These are phyloP conservation scores for Fraxinus cuspidata DNA, from an alignment of 257 asterid species.

Conservation along the genomic window DNA sequence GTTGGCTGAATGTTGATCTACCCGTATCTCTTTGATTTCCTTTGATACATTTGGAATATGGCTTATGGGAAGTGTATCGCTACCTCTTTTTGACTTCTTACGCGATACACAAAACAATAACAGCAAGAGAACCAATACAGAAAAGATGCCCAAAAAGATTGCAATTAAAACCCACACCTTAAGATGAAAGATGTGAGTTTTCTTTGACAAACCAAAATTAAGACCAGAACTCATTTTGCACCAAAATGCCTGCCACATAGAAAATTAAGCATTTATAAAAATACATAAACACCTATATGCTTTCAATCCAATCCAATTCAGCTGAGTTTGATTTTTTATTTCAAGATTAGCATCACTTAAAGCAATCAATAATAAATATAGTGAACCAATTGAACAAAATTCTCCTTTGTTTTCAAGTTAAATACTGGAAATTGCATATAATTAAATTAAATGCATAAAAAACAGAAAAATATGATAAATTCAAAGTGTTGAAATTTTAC, in stretches of 20 bases:
- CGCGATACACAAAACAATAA: constrained; percentile 48
- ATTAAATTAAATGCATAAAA: background rate
- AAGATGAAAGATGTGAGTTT: constrained; percentile 64
- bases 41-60: constrained; percentile 43
- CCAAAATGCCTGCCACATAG: constrained; percentile 35
- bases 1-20: constrained; percentile 52
- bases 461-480: background rate
- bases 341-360: background rate
- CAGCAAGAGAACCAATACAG: constrained; percentile 46
- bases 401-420: background rate
- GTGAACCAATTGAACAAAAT: background rate
- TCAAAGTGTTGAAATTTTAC: constrained; percentile 37
- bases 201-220: constrained; percentile 57
- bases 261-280: background rate
- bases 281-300: background rate
- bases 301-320: background rate
- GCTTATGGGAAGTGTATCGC: constrained; percentile 36
- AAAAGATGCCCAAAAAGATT: constrained; percentile 54
- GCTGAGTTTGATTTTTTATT: background rate
- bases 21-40: constrained; percentile 61
- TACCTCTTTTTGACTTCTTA: constrained; percentile 42
- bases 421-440: background rate
- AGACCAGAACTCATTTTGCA: constrained; percentile 54
- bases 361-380: background rate
- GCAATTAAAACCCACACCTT: constrained; percentile 71